phyloP scores from a whole-genome alignment of 306 rosid species.

The Malus asiatica region DNA sequence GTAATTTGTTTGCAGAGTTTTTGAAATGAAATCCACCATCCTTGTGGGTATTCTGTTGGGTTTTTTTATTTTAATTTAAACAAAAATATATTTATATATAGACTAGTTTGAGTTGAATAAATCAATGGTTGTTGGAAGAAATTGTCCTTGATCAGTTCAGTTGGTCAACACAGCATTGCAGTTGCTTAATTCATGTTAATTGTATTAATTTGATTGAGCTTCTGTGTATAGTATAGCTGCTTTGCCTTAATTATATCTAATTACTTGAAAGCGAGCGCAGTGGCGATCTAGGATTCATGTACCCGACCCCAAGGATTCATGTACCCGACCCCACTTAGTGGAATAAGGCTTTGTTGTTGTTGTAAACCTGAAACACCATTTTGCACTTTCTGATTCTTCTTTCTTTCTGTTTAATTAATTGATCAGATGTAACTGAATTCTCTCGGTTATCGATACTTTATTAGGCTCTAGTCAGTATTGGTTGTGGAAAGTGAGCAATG shows the following conservation, averaged over 20 bases:
- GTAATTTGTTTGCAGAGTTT: background rate
- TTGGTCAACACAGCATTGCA: too few species aligned
- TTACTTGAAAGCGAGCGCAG: background rate
- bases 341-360: too few species aligned
- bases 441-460: slow-evolving; percentile 15
- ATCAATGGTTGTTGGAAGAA: too few species aligned
- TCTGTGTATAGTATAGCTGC: background rate
- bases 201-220: too few species aligned
- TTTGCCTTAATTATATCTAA: background rate
- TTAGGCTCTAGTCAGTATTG: slow-evolving; percentile 27
- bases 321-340: too few species aligned
- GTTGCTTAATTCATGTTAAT: too few species aligned
- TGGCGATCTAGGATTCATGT: too few species aligned
- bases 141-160: too few species aligned
- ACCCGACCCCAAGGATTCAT: too few species aligned
- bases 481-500: slow-evolving; percentile 51
- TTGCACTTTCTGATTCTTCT: background rate
- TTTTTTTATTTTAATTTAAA: background rate
- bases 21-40: background rate
- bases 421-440: slow-evolving; percentile 2
- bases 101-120: background rate
- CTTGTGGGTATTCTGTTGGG: background rate
- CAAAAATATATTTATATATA: background rate
- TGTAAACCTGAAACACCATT: background rate
- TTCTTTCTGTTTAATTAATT: slow-evolving; percentile 3